Conservation (phyloP, 228 moss, liverwort and hornwort species). For the Sphagnum fallax region DNA sequence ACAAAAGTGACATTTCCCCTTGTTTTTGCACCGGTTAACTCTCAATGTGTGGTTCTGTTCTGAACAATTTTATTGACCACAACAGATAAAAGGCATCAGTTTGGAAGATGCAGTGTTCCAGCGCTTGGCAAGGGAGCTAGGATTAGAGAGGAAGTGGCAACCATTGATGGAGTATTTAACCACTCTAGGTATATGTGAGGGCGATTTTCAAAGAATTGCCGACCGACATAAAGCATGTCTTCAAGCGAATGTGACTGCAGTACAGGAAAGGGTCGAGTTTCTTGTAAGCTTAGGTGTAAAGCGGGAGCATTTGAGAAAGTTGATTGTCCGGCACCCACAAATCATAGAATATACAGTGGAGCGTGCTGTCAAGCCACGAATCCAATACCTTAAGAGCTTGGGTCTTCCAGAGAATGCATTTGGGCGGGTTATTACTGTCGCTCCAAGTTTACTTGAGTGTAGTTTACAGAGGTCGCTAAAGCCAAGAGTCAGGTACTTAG, state of each 20-base stretch:
- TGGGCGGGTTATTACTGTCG: constrained; percentile 50
- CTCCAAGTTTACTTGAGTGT: constrained; percentile 57
- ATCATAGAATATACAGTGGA: constrained; percentile 68
- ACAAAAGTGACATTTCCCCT: too few species aligned
- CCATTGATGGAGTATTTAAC: constrained; percentile 50
- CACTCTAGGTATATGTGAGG: constrained; percentile 36
- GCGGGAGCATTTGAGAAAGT: constrained; percentile 41
- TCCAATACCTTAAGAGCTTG: constrained; percentile 53
- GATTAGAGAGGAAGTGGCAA: constrained; percentile 47
- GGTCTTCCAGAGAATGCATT: constrained; percentile 52
- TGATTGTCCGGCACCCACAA: constrained; percentile 65
- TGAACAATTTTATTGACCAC: too few species aligned
- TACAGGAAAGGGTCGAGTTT: constrained; percentile 55
- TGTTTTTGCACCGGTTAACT: too few species aligned
- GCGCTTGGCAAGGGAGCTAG: constrained; percentile 22
- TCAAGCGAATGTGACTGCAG: constrained; percentile 50
- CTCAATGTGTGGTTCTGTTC: too few species aligned
- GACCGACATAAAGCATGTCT: constrained; percentile 61
- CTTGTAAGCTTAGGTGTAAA: constrained; percentile 51
- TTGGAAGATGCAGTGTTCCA: constrained; percentile 29
- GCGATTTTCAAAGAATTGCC: constrained; percentile 42
- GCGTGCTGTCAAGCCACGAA: constrained; percentile 51
- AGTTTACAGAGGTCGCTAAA: constrained; percentile 57
- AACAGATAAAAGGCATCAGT: not conserved
- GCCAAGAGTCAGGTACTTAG: constrained; percentile 50